A percentile compares a stretch with the other conserved stretches of the same genome.
Conservation (phyloP, 257 asterid genomes). For the Linderniella brevidens region DNA sequence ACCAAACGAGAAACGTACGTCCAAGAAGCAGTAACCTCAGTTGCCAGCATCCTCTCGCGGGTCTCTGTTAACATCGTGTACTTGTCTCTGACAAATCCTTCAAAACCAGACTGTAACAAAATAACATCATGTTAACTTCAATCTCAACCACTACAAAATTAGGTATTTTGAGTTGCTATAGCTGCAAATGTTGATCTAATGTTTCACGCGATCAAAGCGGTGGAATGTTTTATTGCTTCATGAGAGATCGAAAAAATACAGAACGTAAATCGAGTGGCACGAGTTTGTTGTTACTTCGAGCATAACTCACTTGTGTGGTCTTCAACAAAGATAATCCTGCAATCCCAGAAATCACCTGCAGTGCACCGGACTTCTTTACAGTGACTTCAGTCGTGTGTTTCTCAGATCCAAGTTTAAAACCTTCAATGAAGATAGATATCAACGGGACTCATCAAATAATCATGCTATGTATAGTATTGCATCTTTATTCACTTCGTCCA, state of each 20-base stretch:
- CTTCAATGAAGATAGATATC: slow-evolving; percentile 20
- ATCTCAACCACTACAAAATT: neutral
- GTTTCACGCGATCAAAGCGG: no score
- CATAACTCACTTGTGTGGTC: slow-evolving; percentile 70
- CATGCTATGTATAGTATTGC: neutral
- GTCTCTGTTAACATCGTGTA: slow-evolving; percentile 90
- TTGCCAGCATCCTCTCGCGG: slow-evolving; percentile 82
- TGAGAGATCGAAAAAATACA: no score
- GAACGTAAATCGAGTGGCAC: no score
- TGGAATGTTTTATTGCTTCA: no score
- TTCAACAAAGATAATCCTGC: slow-evolving; percentile 69
- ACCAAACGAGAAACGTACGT: slow-evolving; percentile 27
- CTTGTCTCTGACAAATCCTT: slow-evolving; percentile 78
- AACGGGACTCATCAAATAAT: neutral
- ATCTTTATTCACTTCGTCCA: no score
- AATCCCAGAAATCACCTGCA: slow-evolving; percentile 69
- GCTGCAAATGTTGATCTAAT: no score
- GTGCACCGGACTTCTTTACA: slow-evolving; percentile 44
- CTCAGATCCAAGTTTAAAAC: slow-evolving; percentile 92
- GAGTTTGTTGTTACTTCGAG: neutral
- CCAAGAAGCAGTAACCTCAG: slow-evolving; percentile 89
- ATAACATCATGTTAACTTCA: neutral
- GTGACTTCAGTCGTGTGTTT: slow-evolving; percentile 72
- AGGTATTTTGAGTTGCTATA: no score
- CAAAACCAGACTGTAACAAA: slow-evolving; percentile 79